A percentile compares a stretch with the other conserved stretches of the same genome.
Evolutionary conservation across 306 rosid genomes (phyloP).

Genomic region (Cajanus cajan): DNA sequence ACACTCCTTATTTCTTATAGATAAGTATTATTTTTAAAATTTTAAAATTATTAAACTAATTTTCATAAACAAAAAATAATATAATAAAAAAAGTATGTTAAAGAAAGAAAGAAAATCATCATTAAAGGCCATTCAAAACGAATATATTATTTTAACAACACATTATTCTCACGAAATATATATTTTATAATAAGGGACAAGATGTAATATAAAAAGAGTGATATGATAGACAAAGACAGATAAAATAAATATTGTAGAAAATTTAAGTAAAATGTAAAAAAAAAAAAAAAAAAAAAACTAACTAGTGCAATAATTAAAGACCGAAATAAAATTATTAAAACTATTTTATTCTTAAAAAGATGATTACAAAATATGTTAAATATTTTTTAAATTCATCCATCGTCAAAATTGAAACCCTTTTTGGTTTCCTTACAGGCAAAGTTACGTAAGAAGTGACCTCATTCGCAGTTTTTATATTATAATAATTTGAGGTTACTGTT

Average conservation of each 20-base stretch:
- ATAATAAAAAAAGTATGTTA: neutral
- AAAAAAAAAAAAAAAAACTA: neutral
- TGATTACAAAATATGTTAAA: neutral
- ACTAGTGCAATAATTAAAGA: neutral
- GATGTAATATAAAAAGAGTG: neutral
- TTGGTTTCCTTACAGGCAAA: neutral
- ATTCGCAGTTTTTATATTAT: neutral
- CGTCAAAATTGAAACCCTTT: neutral
- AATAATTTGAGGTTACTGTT: constrained; percentile 24
- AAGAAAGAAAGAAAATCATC: neutral
- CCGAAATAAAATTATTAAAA: neutral
- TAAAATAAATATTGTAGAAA: neutral
- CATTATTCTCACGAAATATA: neutral
- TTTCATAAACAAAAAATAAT: neutral
- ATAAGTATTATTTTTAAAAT: neutral
- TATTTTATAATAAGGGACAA: neutral
- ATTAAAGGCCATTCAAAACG: neutral
- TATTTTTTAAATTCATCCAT: neutral
- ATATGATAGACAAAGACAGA: neutral
- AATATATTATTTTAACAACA: neutral
- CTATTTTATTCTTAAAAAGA: neutral
- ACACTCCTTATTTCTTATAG: neutral
- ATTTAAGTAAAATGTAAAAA: neutral
- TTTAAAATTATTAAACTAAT: neutral
- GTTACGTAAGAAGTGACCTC: constrained; percentile 34